These are phyloP conservation scores for Chrysosporium queenslandicum DNA, from an alignment of 2,329 filamentous ascomycete genomes.

Conservation along the genomic window DNA sequence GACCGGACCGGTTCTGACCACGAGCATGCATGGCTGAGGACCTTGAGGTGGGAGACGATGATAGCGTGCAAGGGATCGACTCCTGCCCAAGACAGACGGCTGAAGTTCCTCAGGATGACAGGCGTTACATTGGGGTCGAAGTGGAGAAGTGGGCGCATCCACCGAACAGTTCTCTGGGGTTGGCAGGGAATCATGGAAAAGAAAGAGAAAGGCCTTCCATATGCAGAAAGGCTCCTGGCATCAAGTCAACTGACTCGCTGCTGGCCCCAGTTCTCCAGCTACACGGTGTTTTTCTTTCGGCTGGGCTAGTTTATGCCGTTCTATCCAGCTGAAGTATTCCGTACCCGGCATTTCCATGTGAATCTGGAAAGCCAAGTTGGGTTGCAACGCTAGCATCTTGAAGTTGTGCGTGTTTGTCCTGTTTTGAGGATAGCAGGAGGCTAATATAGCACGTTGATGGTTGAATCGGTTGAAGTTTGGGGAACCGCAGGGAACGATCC, in stretches of 20 bases:
- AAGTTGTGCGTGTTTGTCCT: not conserved
- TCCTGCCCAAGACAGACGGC: not conserved
- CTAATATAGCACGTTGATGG: not conserved
- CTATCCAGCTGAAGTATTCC: too few species aligned
- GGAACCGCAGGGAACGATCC: not conserved
- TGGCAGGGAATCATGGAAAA: not conserved
- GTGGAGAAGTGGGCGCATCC: not conserved
- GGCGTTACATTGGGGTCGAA: conserved; percentile 1
- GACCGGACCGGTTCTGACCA: not conserved
- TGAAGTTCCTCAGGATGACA: not conserved
- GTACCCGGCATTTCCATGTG: not conserved
- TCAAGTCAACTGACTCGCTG: not conserved
- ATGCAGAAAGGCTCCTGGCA: not conserved
- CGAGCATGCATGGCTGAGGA: not conserved
- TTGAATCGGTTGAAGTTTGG: not conserved
- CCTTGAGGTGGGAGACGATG: not conserved
- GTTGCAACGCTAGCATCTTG: not conserved
- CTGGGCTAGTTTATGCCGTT: not conserved
- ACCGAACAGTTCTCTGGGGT: not conserved
- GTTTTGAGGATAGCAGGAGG: not conserved
- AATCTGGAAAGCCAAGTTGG: not conserved
- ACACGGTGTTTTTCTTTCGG: too few species aligned
- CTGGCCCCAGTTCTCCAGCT: too few species aligned
- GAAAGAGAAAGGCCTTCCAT: not conserved
- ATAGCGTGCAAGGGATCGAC: not conserved